Evolutionary conservation across 2,329 filamentous ascomycete genomes (phyloP), one percentile per base, ranked within the genome.

Genomic region (Clarireedia hainanense): DNA sequence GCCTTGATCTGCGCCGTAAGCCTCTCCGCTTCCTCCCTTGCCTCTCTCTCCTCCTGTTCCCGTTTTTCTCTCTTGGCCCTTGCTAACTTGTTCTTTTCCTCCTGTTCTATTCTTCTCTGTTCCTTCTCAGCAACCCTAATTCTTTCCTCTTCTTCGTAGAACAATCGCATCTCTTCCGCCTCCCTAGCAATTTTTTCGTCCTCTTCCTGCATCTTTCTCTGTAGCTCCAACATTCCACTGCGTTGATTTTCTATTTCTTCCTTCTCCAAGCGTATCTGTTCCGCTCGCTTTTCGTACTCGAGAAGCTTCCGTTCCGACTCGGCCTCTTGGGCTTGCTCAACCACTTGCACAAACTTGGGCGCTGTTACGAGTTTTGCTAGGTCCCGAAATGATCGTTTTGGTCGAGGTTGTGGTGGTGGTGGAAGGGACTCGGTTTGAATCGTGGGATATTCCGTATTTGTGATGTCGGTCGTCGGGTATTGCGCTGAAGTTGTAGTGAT

Each of bases 231-330:
- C 54, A 63, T 61, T 6, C 45, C 39, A 43, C 46, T 40, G 5
- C 60, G 59, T 36, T 63, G 47, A 2, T 55, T 24, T 15, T 63
- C 59, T 58, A 63, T 63, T 34, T 52, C 47, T 24, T 60, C 58
- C 24, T 57, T 58, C 23, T 63, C 56, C 0, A 57, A n/a, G 6
- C 48, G 45, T 17, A 61, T 58, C 20, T 50, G 34, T 24, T 58
- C 57, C 10, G 50, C 52, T 26, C 54, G 50, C 24, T 24, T 50
- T 34, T 61, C 54, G 40, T 61, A 60, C 26, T 60, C 50, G 14
- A 54, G 30, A n/a, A 53, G 52, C 46, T 37, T 58, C 34, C 26
- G 43, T 47, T 46, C 57, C 20, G 23, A 50, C 45, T 51, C 58
- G 12, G 43, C 58, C 43, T 52, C 56, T 37, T 15, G 47, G n/a